Percentiles rank a stretch among this genome's conserved stretches.
phyloP scores from a whole-genome alignment of 306 rosid genomes.

The Rubus parviflorus region DNA sequence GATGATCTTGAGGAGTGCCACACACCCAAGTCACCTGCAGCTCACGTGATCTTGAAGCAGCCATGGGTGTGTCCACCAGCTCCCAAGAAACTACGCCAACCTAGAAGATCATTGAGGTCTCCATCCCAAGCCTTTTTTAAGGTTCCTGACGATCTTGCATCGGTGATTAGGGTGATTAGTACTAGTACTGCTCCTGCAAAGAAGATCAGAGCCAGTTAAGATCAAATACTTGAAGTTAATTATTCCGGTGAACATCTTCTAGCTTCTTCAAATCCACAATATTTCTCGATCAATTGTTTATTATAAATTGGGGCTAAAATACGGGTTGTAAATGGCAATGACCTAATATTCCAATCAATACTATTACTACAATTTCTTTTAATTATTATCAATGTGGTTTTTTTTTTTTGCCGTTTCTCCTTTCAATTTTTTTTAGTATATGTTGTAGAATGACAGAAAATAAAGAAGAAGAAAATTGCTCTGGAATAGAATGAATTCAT shows the following conservation, averaged over 20 bases:
- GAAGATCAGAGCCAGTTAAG: conserved; percentile 35
- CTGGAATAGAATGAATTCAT: no score
- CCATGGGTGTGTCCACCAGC: conserved; percentile 58
- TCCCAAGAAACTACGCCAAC: conserved; percentile 51
- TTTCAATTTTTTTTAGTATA: no score
- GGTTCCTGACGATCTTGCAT: conserved; percentile 51
- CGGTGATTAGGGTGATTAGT: conserved; percentile 29
- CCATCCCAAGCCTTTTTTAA: conserved; percentile 31
- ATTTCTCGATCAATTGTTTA: no score
- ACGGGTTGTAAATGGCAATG: no score
- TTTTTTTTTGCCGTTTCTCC: no score
- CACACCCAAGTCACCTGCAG: conserved; percentile 45
- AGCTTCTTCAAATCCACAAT: not conserved
- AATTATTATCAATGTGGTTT: no score
- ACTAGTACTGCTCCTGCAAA: conserved; percentile 27
- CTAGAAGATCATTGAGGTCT: conserved; percentile 24
- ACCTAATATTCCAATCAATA: no score
- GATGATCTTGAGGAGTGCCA: conserved; percentile 37
- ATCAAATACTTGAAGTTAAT: not conserved
- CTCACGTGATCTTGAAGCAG: conserved; percentile 21
- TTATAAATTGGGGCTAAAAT: no score
- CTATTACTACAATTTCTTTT: no score
- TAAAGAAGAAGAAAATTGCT: no score
- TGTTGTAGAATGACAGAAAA: no score
- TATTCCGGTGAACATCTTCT: not conserved